phyloP scores from a whole-genome alignment of 352 stramenopile species.

The Globisporangium nagaii region DNA sequence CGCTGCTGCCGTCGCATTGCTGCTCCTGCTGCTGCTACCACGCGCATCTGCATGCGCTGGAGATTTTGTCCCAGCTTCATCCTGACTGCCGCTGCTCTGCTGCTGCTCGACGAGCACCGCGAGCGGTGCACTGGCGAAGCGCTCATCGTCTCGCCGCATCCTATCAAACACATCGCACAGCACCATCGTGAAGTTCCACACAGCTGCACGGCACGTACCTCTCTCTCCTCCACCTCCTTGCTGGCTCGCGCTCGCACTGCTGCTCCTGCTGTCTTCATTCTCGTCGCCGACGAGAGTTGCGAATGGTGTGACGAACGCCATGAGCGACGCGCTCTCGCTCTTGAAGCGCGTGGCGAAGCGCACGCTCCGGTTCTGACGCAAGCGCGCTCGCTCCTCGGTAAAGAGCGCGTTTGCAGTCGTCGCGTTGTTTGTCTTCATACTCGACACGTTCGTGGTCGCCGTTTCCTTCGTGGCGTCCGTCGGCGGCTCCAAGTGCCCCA shows the following conservation, averaged over 20 bases:
- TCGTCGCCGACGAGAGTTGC: conserved; percentile 1
- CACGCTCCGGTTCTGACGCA: neutral
- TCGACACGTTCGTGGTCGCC: neutral
- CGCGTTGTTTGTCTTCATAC: neutral
- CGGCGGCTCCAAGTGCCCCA: conserved; percentile 1
- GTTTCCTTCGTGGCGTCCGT: neutral
- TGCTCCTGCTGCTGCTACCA: neutral
- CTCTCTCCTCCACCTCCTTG: neutral
- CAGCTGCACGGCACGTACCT: neutral
- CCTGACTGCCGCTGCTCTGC: neutral
- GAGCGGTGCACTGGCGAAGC: neutral
- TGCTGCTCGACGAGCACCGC: neutral
- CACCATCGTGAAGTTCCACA: conserved; percentile 18
- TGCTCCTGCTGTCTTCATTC: neutral
- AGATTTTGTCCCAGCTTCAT: neutral
- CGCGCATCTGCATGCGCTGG: neutral
- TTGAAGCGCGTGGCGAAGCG: conserved; percentile 1
- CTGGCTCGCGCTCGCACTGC: neutral
- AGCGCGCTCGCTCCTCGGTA: neutral
- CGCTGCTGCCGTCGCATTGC: neutral
- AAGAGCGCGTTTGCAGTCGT: neutral
- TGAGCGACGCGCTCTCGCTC: conserved; percentile 4
- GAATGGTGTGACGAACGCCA: conserved; percentile 11
- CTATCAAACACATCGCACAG: conserved; percentile 7
- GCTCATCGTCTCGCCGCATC: neutral